Conservation (phyloP, 768 basidiomycete species). For the Phallus indusiatus region DNA sequence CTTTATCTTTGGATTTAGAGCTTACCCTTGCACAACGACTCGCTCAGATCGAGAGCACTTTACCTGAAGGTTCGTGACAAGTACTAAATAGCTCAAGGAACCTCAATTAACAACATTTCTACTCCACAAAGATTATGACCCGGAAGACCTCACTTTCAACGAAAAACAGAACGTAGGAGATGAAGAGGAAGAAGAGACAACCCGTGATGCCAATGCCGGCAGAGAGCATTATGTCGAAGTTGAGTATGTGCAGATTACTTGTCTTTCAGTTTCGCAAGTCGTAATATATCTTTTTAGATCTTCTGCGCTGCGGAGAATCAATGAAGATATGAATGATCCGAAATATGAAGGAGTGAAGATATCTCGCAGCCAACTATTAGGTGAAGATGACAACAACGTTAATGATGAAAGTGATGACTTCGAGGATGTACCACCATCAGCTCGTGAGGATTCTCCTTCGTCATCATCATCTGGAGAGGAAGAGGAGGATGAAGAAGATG, state of each 20-base stretch:
- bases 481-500: slow-evolving; percentile 16
- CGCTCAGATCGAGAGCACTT: slow-evolving; percentile 63
- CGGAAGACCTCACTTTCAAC: slow-evolving; percentile 51
- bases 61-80: slow-evolving; percentile 45
- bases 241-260: slow-evolving; percentile 40
- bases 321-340: slow-evolving; percentile 58
- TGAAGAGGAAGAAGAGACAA: slow-evolving; percentile 22
- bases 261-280: not conserved
- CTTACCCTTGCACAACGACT: slow-evolving; percentile 54
- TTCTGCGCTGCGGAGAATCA: slow-evolving; percentile 56
- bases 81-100: not conserved
- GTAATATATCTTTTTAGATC: slow-evolving; percentile 35
- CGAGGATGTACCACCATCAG: slow-evolving; percentile 11
- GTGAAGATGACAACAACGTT: slow-evolving; percentile 27
- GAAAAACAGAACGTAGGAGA: slow-evolving; percentile 24
- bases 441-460: slow-evolving; percentile 11
- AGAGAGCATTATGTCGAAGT: slow-evolving; percentile 82
- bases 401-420: slow-evolving; percentile 16
- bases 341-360: slow-evolving; percentile 71
- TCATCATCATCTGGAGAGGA: slow-evolving; percentile 11
- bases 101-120: slow-evolving; percentile 5
- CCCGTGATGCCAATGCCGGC: slow-evolving; percentile 25
- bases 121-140: slow-evolving; percentile 52
- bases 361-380: slow-evolving; percentile 48
- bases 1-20: not conserved